Conservation (phyloP, 352 stramenopile species). For the Aphanomyces stellatus region DNA sequence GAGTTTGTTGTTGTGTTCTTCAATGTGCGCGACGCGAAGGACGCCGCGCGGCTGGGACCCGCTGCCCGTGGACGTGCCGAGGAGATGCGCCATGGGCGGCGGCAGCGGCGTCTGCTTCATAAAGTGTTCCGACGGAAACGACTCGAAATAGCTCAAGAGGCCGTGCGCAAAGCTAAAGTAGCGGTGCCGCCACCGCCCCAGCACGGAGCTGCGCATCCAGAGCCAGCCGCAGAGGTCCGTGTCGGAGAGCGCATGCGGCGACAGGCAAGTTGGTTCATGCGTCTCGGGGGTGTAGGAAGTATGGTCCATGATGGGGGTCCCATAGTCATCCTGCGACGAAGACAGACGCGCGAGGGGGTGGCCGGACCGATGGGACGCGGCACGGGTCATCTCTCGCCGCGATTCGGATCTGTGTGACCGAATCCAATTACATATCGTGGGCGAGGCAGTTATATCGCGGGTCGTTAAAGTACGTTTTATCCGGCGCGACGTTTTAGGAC, state of each 20-base stretch:
- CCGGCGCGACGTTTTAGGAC: too few relatives aligned
- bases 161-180: slow-evolving; percentile 65
- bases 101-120: slow-evolving; percentile 38
- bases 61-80: slow-evolving; percentile 16
- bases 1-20: slow-evolving; percentile 42
- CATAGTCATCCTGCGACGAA: neutral
- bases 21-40: slow-evolving; percentile 57
- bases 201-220: slow-evolving; percentile 55
- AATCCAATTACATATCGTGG: too few relatives aligned
- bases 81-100: neutral
- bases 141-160: slow-evolving; percentile 62
- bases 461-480: too few relatives aligned
- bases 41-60: slow-evolving; percentile 51
- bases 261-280: neutral
- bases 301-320: neutral
- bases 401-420: neutral
- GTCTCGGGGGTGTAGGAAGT: neutral
- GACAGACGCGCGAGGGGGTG: neutral
- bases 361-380: neutral
- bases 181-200: slow-evolving; percentile 58
- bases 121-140: slow-evolving; percentile 66
- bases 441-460: too few relatives aligned
- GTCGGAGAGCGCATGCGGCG: neutral
- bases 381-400: neutral
- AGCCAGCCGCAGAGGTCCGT: slow-evolving; percentile 47